These are phyloP conservation scores for Phialophora tarda DNA, from an alignment of 2,329 filamentous ascomycete species.

Conservation along the genomic window DNA sequence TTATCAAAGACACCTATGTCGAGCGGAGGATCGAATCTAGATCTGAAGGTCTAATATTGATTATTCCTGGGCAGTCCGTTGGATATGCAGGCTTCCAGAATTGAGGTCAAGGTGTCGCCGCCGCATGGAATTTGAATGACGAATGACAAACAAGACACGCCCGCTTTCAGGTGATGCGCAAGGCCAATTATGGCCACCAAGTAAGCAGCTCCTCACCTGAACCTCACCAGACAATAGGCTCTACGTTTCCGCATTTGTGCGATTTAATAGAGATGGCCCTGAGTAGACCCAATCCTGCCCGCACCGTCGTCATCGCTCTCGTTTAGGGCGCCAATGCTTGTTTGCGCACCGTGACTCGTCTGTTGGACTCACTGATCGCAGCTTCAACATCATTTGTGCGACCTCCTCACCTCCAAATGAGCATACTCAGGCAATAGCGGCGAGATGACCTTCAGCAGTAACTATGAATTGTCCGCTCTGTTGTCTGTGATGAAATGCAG, in stretches of 20 bases:
- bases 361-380: not conserved
- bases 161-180: not conserved
- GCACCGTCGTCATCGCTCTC: not conserved
- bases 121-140: constrained; percentile 10
- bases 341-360: constrained; percentile 1
- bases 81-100: constrained; percentile 19
- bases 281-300: not conserved
- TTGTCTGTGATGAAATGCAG: constrained; percentile 36
- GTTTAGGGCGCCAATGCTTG: not conserved
- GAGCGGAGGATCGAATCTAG: constrained; percentile 1
- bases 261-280: not conserved
- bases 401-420: constrained; percentile 1
- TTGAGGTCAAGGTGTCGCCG: constrained; percentile 20
- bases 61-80: not conserved
- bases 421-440: constrained; percentile 16
- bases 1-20: not conserved
- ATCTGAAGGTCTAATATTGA: not conserved
- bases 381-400: constrained; percentile 4
- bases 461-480: constrained; percentile 14
- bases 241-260: not conserved
- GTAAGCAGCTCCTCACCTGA: constrained; percentile 5
- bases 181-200: constrained; percentile 1
- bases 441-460: constrained; percentile 17
- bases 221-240: not conserved
- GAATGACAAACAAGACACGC: constrained; percentile 8